Conservation (phyloP, 2,329 filamentous ascomycete species). For the Colletotrichum destructivum region DNA sequence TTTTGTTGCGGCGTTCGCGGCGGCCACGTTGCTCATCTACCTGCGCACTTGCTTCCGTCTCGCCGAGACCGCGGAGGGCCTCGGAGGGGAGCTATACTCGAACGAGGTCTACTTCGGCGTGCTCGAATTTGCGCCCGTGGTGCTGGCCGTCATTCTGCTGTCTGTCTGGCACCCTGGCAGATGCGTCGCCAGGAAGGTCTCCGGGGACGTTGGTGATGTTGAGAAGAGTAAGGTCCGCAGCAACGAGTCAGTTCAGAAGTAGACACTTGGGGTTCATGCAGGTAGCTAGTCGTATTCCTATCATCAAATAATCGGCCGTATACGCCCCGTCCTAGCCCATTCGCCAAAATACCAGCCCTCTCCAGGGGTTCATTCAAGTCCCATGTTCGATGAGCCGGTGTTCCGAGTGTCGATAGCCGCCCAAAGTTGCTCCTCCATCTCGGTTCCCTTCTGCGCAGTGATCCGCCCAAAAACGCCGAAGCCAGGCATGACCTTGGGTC, state of each 20-base stretch:
- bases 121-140: constrained; percentile 69
- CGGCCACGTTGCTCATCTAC: constrained; percentile 65
- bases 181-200: constrained; percentile 46
- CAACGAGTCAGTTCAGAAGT: constrained; percentile 8
- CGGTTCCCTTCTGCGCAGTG: background rate
- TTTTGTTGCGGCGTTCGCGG: constrained; percentile 60
- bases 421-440: constrained; percentile 23
- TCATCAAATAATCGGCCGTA: background rate
- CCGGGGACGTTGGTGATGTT: background rate
- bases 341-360: no score
- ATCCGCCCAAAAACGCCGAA: constrained; percentile 22
- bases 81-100: constrained; percentile 60
- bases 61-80: constrained; percentile 67
- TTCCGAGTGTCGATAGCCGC: constrained; percentile 13
- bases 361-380: background rate
- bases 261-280: background rate
- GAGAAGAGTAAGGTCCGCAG: constrained; percentile 20
- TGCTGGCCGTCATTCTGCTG: constrained; percentile 63
- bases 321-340: no score
- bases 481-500: constrained; percentile 27
- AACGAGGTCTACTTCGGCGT: constrained; percentile 69
- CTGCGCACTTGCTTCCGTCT: constrained; percentile 68
- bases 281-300: background rate
- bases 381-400: background rate
- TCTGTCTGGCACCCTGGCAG: constrained; percentile 61